Base-by-base conservation (phyloP, 2,329 filamentous ascomycete genomes). In the Neopestalotiopsis sp. region DNA sequence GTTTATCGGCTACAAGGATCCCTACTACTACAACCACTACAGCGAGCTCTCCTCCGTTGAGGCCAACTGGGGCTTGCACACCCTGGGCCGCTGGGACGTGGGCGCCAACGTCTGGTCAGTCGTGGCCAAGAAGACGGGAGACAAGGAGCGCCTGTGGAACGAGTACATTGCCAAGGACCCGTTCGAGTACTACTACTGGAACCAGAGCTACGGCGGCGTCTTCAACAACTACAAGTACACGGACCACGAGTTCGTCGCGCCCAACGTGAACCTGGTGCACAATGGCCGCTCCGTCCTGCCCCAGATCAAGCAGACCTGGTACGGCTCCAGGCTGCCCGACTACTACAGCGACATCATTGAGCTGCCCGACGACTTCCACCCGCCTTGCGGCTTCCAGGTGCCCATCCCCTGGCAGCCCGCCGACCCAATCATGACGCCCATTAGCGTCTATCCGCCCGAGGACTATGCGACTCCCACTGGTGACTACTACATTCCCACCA, bases 21-120 rank as follows among this genome's bases (percentile, higher is more conserved):
- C 81, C 73, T 88, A 83, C 75, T 95, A 88, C 79, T 93, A 93
- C 82, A 90, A 90, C 78, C 91, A 93, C 82, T 93, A 93, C 84
- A 91, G 88, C 6, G 84, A 88, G 73, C 85, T 93, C 71, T 81
- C 91, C 12, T 89, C 90, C 20, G 86, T 91, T 6, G 81, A 87
- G 68, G 89, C 89, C 67, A 93, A 93, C 84, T 93, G 91, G 90
- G 84, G 82, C 70, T 85, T 93, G 7, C 85, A 88, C 70, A 91
- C 90, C 0, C 88, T 93, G 3, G 91, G 91, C 6, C 89, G 91
- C 69, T 92, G 86, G 84, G 91, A 93, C 74, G 90, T 90, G n/a
- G 90, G 90, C 64, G 91, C 91, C 75, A 93, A 93, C 76, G 86
- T 93, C 89, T 92, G 2, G 90, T 88, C 13, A 78, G 17, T 28